Base-by-base conservation (phyloP, 371 early-diverging fungal genomes). In the Choanephora cucurbitarum region DNA sequence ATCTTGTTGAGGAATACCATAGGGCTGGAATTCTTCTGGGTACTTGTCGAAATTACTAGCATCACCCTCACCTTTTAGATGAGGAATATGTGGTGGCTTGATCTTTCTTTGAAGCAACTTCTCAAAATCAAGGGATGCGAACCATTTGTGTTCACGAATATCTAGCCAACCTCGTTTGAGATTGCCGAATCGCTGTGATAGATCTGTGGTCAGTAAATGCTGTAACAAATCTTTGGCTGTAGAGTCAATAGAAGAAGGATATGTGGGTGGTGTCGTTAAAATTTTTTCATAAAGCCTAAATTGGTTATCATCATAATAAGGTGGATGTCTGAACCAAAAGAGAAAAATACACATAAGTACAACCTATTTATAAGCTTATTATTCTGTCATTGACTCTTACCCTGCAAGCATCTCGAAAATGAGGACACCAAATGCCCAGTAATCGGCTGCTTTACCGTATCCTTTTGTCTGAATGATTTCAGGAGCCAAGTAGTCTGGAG, bases 401-500 rank as follows among this genome's bases (percentile, higher is more conserved):
- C 97, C 97, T 19, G 85, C 87, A 49, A 89, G 67, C 84, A 93
- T 90, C 79, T 99, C 98, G 69, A 88, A 98, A 40, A 98, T 85
- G 18, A 97, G 83, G 40, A 97, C 82, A n/a, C 96, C 96, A 50
- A 95, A 81, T 6, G 94, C 88, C 87, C 92, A 96, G 85, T 91
- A 95, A 71, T 96, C 97, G 1, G 93, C 97, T 0, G 92, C 90
- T 60, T 85, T 83, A 3, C 92, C 91, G 71, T 98, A 96, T 5
- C 91, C 95, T 61, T 90, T 85, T 28, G 91, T 88, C 67, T 86
- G 85, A 68, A 98, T 92, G 57, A 95, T 93, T 68, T 96, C 96
- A 7, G 96, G 96, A 0, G 97, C 92, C 43, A 97, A 84, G 67
- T 96, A 96, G 66, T 99, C 99, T 9, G 99, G 99, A 22, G 99